Evolutionary conservation across 2,329 filamentous ascomycete species (phyloP), one percentile per base, ranked within the genome.

Genomic region (Hypoxylon sp.): DNA sequence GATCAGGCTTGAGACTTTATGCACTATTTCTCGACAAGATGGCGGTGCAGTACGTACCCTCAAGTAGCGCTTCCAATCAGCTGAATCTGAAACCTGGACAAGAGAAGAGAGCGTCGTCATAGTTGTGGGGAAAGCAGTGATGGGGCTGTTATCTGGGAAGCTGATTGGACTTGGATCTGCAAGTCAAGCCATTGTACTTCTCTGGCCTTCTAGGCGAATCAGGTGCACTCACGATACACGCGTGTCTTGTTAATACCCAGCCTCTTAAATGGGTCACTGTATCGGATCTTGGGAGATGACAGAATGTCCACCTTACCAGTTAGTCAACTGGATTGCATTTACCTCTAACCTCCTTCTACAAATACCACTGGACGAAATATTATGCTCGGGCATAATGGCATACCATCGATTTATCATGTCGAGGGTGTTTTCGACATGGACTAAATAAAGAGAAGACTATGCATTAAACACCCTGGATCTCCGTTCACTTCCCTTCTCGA

Each of bases 61-160:
- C 16, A 23, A 54, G 32, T 27, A 34, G 11, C 2, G 7, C 21
- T 30, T 29, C 53, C 39, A 43, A 45, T 27, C 63, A 66, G 43
- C 57, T 52, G 48, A 14, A 62, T 52, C 23, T 55, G 61, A 64
- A 58, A 64, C 61, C 46, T 12, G 47, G 45, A 14, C 9, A 32
- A 50, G 19, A 27, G 46, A 48, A 56, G 41, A 43, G 39, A 60
- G 61, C 52, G 57, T 67, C 65, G 65, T 67, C 65, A 64, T 67
- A 61, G 16, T 19, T 63, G 64, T 67, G 64, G 64, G 41, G 50
- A 57, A 39, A 53, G 25, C 34, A 37, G 21, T 21, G 27, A 45
- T 34, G 30, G 19, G 41, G 43, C 21, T 29, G 21, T 21, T 7
- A 19, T 41, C 37, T 7, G 16, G n/a, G n/a, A 21, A 56, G 48